Conservation (phyloP, 768 basidiomycete genomes). For the Leccinum aurantiacum region DNA sequence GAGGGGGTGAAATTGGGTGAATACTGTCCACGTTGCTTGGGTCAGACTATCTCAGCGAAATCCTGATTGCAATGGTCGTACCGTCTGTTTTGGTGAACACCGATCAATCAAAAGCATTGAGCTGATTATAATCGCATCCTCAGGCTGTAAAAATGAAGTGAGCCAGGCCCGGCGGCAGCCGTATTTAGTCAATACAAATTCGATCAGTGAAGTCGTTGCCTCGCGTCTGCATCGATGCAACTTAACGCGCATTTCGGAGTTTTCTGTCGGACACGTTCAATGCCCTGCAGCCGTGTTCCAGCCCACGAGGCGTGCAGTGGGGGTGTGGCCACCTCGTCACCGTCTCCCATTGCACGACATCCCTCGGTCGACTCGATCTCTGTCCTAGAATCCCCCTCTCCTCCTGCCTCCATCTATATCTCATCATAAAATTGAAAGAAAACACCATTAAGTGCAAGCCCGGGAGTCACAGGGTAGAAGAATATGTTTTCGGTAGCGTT, state of each 20-base stretch:
- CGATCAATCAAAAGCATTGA: no score
- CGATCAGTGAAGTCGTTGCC: no score
- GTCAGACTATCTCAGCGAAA: neutral
- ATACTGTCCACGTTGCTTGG: neutral
- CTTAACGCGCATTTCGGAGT: neutral
- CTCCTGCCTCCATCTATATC: neutral
- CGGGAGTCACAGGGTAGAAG: no score
- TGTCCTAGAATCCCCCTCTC: neutral
- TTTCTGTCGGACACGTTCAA: neutral
- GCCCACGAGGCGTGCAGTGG: neutral
- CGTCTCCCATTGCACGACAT: neutral
- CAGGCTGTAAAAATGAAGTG: no score
- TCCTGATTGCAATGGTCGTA: neutral
- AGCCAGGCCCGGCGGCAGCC: no score
- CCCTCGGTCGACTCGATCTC: neutral
- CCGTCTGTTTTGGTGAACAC: neutral
- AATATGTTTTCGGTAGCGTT: neutral
- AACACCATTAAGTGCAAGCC: neutral
- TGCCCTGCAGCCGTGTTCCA: neutral
- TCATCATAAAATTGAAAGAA: neutral
- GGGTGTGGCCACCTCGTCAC: neutral
- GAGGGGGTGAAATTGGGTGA: neutral
- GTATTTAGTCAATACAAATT: no score
- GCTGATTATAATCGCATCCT: no score
- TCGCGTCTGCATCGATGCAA: neutral